Conservation (phyloP, 352 stramenopile species). For the Globisporangium takayamanum region DNA sequence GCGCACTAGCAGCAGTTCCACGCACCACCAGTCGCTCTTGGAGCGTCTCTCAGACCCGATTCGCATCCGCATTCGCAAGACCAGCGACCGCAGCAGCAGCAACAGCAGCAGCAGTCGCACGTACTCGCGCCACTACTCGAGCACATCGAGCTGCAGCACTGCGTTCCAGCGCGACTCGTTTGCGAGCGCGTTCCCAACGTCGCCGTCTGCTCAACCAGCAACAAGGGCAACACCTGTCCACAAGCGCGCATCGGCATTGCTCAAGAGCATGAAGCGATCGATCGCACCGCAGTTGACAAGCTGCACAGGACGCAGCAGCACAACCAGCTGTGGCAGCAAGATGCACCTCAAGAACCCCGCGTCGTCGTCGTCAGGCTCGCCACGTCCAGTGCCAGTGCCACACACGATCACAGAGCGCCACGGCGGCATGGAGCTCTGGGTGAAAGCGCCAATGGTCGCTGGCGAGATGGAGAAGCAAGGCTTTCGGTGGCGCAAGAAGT, state of each 20-base stretch:
- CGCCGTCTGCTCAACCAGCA: slow-evolving; percentile 1
- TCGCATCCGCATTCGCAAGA: slow-evolving; percentile 4
- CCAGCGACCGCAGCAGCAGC: not conserved
- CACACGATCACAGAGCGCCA: slow-evolving; percentile 77
- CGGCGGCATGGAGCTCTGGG: slow-evolving; percentile 62
- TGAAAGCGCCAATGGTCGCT: slow-evolving; percentile 63
- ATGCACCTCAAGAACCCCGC: not conserved
- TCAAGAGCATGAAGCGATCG: slow-evolving; percentile 5
- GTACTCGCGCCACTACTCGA: slow-evolving; percentile 5
- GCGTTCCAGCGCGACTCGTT: slow-evolving; percentile 8
- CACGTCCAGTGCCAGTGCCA: slow-evolving; percentile 33
- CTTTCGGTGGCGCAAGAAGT: slow-evolving; percentile 77
- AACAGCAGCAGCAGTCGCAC: slow-evolving; percentile 4
- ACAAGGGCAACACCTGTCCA: not conserved
- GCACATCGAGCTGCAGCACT: not conserved
- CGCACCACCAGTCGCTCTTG: slow-evolving; percentile 1
- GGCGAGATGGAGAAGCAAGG: slow-evolving; percentile 67
- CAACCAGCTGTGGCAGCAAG: slow-evolving; percentile 6
- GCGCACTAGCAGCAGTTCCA: not conserved
- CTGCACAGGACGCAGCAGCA: slow-evolving; percentile 2
- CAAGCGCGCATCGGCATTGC: slow-evolving; percentile 3
- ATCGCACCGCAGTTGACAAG: slow-evolving; percentile 1
- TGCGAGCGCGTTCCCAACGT: slow-evolving; percentile 11
- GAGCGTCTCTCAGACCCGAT: slow-evolving; percentile 6
- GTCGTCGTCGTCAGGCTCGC: slow-evolving; percentile 14